Conservation (phyloP, 2,329 filamentous ascomycete species). For the Botryosphaeria dothidea region DNA sequence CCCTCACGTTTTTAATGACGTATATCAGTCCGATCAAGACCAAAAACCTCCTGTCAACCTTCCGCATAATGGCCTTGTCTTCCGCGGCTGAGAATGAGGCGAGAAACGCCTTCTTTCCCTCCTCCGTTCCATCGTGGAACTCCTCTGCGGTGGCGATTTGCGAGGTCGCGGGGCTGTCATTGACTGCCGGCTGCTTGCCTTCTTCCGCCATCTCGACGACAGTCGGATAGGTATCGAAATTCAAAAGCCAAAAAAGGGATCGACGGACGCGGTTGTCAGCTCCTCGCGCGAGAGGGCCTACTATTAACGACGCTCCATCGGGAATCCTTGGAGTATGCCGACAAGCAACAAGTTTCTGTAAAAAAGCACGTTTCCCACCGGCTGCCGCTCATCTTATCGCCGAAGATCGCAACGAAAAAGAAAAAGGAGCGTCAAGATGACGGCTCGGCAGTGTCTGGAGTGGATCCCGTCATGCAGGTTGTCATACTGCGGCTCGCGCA, state of each 20-base stretch:
- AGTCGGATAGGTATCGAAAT: not conserved
- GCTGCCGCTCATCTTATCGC: not conserved
- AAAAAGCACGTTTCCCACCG: not conserved
- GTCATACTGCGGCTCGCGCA: not conserved
- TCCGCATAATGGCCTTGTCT: constrained; percentile 28
- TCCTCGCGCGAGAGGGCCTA: not conserved
- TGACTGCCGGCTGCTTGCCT: not conserved
- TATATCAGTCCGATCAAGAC: constrained; percentile 29
- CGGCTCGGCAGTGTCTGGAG: not conserved
- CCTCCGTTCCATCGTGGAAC: constrained; percentile 15
- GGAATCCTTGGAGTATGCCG: not conserved
- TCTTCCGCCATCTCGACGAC: not conserved
- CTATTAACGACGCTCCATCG: not conserved
- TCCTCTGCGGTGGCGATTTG: not conserved
- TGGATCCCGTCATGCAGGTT: not conserved
- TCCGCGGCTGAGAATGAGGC: constrained; percentile 27
- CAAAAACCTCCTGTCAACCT: constrained; percentile 27
- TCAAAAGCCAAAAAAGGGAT: too few relatives aligned
- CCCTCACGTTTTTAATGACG: constrained; percentile 27
- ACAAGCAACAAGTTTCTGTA: not conserved
- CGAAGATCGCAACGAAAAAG: not conserved
- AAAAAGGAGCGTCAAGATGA: not conserved
- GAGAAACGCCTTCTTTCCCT: constrained; percentile 27
- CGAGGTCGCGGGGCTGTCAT: not conserved
- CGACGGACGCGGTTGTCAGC: not conserved